Evolutionary conservation across 1,139 yeast species (phyloP).

Genomic region (Magnusiomyces starmeri): DNA sequence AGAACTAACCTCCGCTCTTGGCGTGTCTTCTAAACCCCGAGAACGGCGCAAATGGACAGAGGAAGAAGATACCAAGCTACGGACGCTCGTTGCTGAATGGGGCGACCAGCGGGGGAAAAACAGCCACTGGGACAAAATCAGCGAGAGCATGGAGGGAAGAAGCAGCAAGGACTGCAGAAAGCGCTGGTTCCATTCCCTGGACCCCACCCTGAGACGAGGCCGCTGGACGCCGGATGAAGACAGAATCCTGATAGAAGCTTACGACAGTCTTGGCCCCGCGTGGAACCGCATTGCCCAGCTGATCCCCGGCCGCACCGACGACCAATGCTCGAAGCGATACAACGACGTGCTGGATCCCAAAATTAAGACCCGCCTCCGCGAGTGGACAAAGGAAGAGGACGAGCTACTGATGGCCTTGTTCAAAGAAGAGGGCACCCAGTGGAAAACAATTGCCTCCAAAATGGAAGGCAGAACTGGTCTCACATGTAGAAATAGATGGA

Average conservation of each 20-base stretch:
- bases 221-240: constrained; percentile 89
- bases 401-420: constrained; percentile 57
- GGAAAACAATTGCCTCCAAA: constrained; percentile 73
- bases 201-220: constrained; percentile 76
- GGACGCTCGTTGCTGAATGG: constrained; percentile 61
- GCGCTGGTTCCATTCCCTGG: constrained; percentile 79
- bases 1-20: constrained; percentile 17
- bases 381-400: constrained; percentile 80
- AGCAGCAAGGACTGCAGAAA: constrained; percentile 90
- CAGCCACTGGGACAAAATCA: constrained; percentile 64
- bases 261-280: constrained; percentile 60
- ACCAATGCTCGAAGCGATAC: constrained; percentile 89
- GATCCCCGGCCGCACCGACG: constrained; percentile 83
- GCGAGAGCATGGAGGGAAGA: constrained; percentile 62
- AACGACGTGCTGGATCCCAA: constrained; percentile 81
- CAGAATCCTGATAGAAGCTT: constrained; percentile 54
- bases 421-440: constrained; percentile 72
- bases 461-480: constrained; percentile 79
- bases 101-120: constrained; percentile 85
- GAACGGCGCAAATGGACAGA: constrained; percentile 61
- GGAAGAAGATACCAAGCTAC: constrained; percentile 69
- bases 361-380: constrained; percentile 67
- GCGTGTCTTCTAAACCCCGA: constrained; percentile 16
- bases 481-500: constrained; percentile 89
- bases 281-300: constrained; percentile 81